Base-by-base conservation (phyloP, 805 yeast species). In the Hanseniaspora jakobsenii region DNA sequence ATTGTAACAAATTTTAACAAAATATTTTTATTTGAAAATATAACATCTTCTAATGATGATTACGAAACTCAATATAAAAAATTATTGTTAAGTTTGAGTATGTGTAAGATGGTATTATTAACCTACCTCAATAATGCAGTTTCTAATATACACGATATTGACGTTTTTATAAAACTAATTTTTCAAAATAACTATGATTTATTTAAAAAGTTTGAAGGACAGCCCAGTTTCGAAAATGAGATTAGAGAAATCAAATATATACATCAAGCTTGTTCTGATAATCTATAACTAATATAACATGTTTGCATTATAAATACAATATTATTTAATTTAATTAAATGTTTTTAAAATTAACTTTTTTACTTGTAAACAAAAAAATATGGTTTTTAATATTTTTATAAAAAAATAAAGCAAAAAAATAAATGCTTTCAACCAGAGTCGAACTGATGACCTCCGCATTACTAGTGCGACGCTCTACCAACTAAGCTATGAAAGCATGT, bases 391-490 rank as follows among this genome's bases (percentile, higher is more conserved):
- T 24, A 24, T 24, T n/a, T n/a, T 13, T 29, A 29, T 13, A 6
- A 29, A 14, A 9, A 14, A 10, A 29, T 29, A 24, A 24, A 7
- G n/a, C n/a, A n/a, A 37, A 17, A 39, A 39, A 39, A 24, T 6
- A 17, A 39, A 32, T 72, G 78, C 78, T 75, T 68, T 74, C 27
- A 24, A 24, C 27, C 27, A 24, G 27, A 24, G 10, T 24, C 27
- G 27, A 24, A 24, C 27, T 24, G 27, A 24, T 24, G 27, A 24
- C 27, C 27, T 24, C 27, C 27, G 27, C 27, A 24, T 24, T 24
- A 24, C 27, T 7, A 24, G 27, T 24, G 27, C 27, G 27, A 24
- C 27, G 27, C 27, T 24, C 27, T 24, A 24, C 27, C 27, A 24
- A 24, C 27, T 24, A 24, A 24, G 27, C 27, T 24, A 24, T 24